Base-by-base conservation (phyloP, 75 land plant genomes). In the Pseudotsuga menziesii region DNA sequence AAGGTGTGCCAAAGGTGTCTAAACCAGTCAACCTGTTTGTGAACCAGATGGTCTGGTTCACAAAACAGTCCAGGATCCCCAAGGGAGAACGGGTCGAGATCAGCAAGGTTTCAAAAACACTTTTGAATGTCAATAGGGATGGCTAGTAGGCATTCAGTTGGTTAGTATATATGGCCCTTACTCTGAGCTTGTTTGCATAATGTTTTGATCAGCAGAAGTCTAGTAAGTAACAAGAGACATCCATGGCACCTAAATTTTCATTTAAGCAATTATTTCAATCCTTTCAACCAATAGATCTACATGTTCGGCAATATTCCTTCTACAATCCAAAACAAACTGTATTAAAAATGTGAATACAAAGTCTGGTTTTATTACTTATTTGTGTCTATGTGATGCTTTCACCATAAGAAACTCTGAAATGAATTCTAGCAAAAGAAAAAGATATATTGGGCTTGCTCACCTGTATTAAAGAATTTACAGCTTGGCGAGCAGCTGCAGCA, bases 401-500 rank as follows among this genome's bases (percentile, higher is more conserved):
- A 15, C 8, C 12, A 0, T 11, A 41, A 32, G 20, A 44, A 48
- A 48, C 52, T 48, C 52, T 48, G 39, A 74, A 74, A 25, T 22
- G 17, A 12, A 16, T 27, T 48, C 7, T 54, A 55, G 20, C 16
- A 56, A 74, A 74, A 15, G 17, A 23, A 17, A 55, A 23, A 20
- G 4, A 55, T 4, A 13, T 0, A 15, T 19, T 74, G 57, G n/a
- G 15, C 44, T 39, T 17, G 77, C 17, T 39, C 32, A 93, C 99
- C 85, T 86, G 88, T 62, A 96, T 82, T 16, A 96, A 88, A 61
- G 84, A 85, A 62, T 88, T 92, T 19, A 83, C 88, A 70, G 94
- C 92, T 75, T 78, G 85, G 57, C 83, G 75, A 39, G 90, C 92
- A 27, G 82, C 86, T 82, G 79, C 89, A 74, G 78, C 69, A 66